phyloP scores from a whole-genome alignment of 2,329 filamentous ascomycete species.

The Stagonosporopsis rhizophila region DNA sequence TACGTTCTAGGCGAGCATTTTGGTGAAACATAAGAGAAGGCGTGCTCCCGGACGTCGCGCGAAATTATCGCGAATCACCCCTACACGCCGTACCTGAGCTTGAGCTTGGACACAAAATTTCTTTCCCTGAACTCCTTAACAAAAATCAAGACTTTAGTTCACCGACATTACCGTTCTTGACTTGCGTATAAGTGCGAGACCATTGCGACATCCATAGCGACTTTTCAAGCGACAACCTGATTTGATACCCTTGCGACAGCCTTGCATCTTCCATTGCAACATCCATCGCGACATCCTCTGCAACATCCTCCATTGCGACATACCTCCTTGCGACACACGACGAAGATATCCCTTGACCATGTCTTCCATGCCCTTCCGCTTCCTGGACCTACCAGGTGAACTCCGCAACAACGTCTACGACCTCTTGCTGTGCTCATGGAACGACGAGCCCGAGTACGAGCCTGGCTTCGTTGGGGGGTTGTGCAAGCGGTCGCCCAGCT shows the following conservation, averaged over 20 bases:
- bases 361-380: slow-evolving; percentile 29
- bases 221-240: neutral
- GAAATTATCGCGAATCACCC: slow-evolving; percentile 29
- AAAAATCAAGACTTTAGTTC: slow-evolving; percentile 17
- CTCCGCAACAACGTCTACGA: slow-evolving; percentile 38
- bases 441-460: slow-evolving; percentile 28
- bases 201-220: slow-evolving; percentile 23
- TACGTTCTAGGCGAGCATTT: slow-evolving; percentile 3
- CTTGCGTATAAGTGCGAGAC: slow-evolving; percentile 33
- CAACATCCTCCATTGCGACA: slow-evolving; percentile 12
- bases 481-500: slow-evolving; percentile 28
- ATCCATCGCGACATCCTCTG: neutral
- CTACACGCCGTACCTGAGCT: slow-evolving; percentile 10
- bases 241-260: neutral
- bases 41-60: slow-evolving; percentile 29
- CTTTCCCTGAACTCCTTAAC: slow-evolving; percentile 19
- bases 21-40: slow-evolving; percentile 30
- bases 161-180: slow-evolving; percentile 21
- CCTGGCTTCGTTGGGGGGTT: slow-evolving; percentile 23
- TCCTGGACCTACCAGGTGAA: slow-evolving; percentile 36
- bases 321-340: neutral
- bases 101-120: slow-evolving; percentile 28
- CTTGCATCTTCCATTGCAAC: neutral
- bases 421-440: slow-evolving; percentile 36
- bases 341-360: slow-evolving; percentile 7